A percentile compares a stretch with the other conserved stretches of the same genome.
phyloP scores from a whole-genome alignment of 1,284 basidiomycete genomes.

The Microbotryum silenes-acaulis region DNA sequence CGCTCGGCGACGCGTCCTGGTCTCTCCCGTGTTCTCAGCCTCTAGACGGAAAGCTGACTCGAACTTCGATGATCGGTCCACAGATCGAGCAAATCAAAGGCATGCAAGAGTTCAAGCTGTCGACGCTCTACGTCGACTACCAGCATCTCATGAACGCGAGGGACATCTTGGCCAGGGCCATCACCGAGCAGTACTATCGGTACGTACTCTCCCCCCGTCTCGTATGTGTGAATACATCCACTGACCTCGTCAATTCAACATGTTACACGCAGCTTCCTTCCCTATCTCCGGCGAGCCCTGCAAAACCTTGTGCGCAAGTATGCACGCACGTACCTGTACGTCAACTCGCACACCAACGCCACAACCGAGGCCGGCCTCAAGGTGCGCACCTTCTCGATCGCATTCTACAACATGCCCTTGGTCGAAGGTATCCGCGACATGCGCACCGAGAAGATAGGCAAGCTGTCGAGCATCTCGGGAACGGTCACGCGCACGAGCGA shows the following conservation, averaged over 20 bases:
- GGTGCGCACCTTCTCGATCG: constrained; percentile 86
- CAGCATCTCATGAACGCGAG: constrained; percentile 81
- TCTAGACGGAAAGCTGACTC: constrained; percentile 1
- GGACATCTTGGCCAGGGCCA: constrained; percentile 83
- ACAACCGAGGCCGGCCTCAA: constrained; percentile 61
- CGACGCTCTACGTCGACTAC: constrained; percentile 94
- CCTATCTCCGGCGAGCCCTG: constrained; percentile 83
- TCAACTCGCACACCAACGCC: constrained; percentile 54
- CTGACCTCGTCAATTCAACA: not conserved
- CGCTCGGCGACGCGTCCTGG: constrained; percentile 14
- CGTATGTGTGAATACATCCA: not conserved
- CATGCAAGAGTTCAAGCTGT: constrained; percentile 86
- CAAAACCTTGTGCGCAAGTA: constrained; percentile 80
- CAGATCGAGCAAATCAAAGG: constrained; percentile 88
- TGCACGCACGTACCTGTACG: constrained; percentile 86
- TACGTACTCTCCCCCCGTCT: constrained; percentile 29
- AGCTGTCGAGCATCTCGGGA: constrained; percentile 85
- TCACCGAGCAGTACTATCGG: constrained; percentile 90
- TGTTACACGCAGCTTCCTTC: constrained; percentile 57
- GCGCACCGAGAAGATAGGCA: constrained; percentile 84
- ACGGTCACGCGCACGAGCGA: constrained; percentile 97
- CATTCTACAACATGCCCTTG: constrained; percentile 92
- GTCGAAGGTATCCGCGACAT: constrained; percentile 83
- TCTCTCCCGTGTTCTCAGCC: no score
- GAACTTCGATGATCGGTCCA: constrained; percentile 54